Base-by-base conservation (phyloP, 352 stramenopile genomes). In the Hyphochytrium catenoides region DNA sequence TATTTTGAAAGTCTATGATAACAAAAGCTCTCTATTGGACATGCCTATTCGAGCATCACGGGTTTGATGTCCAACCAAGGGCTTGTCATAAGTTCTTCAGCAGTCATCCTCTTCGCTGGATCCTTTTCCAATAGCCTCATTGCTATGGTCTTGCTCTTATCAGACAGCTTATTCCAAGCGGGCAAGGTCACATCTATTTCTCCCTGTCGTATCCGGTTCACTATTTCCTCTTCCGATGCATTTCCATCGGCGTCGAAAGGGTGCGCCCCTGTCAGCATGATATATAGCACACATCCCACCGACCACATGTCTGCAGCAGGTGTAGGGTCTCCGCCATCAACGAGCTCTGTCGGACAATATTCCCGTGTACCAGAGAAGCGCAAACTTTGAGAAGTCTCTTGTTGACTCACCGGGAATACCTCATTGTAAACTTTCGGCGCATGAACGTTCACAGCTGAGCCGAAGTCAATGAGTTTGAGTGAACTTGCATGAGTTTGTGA, bases 391-490 rank as follows among this genome's bases (percentile, higher is more conserved):
- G 4, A 79, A 33, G 16, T 55, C 52, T 31, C 56, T 34, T 3
- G 37, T 33, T 17, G 23, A 3, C 18, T 37, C 32, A 3, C 5
- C 19, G 25, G 3, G 16, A 14, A 18, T 37, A 21, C 19, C 17
- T 36, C 19, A 22, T 52, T 36, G 5, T 25, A 33, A 25, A 52
- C 45, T 2, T 36, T 36, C 47, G 56, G 5, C 20, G 20, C 28
- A 11, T 12, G 33, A 40, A 36, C 2, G 36, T 37, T 9, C 61
- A 46, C 60, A 2, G 68, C 66, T n/a, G 65, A 77, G 3, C 72
- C 72, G 49, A 87, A 82, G 51, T 87, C 72, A 28, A 83, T 82
- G 26, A 87, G 61, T 43, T 87, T 87, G 35, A 82, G 18, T 40
- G 48, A 0, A 72, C 46, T 2, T 55, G 35, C 14, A 38, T 30